Conservation (phyloP, 164 flowering plant species). For the Piper longum region DNA sequence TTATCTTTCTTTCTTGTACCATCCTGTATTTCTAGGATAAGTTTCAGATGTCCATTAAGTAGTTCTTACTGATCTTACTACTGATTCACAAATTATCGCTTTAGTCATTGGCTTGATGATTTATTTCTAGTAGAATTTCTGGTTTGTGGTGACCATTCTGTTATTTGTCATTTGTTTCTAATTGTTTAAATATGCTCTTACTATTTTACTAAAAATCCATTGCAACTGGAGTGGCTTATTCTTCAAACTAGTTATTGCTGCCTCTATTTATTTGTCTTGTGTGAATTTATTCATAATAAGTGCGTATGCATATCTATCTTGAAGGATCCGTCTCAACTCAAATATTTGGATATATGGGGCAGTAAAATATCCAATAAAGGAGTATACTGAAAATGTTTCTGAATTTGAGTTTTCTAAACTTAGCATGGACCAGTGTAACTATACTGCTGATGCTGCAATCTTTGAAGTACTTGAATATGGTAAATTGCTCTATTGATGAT, state of each 20-base stretch:
- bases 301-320: constrained; percentile 1
- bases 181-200: background rate
- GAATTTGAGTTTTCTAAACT: constrained; percentile 50
- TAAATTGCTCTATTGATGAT: constrained; percentile 51
- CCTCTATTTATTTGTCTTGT: background rate
- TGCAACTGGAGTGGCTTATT: background rate
- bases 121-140: background rate
- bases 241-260: background rate
- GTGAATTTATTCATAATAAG: background rate
- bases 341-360: constrained; percentile 86
- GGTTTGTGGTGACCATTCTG: background rate
- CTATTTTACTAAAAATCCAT: background rate
- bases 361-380: constrained; percentile 63
- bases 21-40: too few species aligned
- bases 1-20: too few species aligned
- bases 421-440: constrained; percentile 86
- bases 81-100: too few species aligned
- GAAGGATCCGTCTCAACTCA: constrained; percentile 54
- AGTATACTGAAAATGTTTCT: constrained; percentile 38
- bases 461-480: constrained; percentile 60
- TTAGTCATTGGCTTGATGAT: too few species aligned
- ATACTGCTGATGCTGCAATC: constrained; percentile 41
- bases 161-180: background rate
- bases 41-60: too few species aligned
- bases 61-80: too few species aligned